Base-by-base conservation (phyloP, 2,329 filamentous ascomycete species). In the Gyromitra esculenta region DNA sequence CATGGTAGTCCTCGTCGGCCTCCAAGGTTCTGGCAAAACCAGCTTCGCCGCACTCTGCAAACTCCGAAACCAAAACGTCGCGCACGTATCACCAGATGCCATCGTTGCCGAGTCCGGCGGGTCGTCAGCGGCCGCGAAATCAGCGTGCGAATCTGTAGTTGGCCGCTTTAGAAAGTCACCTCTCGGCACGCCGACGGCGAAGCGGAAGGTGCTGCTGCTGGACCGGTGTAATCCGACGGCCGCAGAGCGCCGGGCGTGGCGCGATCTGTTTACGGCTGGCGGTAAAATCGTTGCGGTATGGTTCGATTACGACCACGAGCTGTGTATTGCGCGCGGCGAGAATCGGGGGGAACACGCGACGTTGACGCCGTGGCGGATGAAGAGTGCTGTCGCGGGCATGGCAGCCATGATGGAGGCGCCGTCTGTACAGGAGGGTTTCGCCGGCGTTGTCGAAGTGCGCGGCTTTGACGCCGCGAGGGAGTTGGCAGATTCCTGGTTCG, bases 181-280 rank as follows among this genome's bases (percentile, higher is more conserved):
- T 31, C 25, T 31, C 25, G 65, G 31, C 35, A 43, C 25, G 57
- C 50, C 6, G 45, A 66, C 7, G 41, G 1, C 9, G 41, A 45
- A 45, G 21, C 60, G 13, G 54, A 78, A 67, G 15, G 65, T 70
- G 1, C 9, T 78, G 3, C 48, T 79, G 9, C 76, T 79, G 2
- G 77, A 79, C 35, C 63, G 76, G 4, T 78, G 76, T 48, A 79
- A 78, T 65, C 67, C 77, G 1, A 78, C 76, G 21, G 21, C 52
- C 3, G 13, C 6, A 4, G 77, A 79, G 7, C 73, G 77, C 2
- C 70, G 56, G 31, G 59, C 52, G 11, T 79, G 72, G 72, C 25
- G 56, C 8, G 21, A 37, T 9, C 50, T 79, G 25, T 48, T 68
- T 15, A 67, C 48, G 11, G 8, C 50, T 21, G 68, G 59, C 18